These are phyloP conservation scores for Aureobasidium sp. DNA, from an alignment of 2,329 filamentous ascomycete genomes.

Conservation along the genomic window DNA sequence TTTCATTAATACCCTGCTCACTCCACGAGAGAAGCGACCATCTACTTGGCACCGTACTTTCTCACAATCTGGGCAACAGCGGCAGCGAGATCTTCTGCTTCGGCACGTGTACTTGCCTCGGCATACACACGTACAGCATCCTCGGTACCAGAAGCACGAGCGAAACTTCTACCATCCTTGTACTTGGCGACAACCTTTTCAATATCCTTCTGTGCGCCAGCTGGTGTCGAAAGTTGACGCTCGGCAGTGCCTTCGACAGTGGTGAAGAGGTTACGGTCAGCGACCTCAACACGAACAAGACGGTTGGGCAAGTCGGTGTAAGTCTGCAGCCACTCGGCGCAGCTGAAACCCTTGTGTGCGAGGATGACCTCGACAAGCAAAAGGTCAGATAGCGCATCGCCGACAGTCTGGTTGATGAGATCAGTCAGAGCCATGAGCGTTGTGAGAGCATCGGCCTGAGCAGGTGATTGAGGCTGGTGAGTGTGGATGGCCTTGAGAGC, in stretches of 20 bases:
- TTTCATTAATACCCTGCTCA: background rate
- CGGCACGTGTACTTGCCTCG: constrained; percentile 52
- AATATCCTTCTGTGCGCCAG: constrained; percentile 75
- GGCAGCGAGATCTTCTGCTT: constrained; percentile 18
- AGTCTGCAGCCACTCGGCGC: constrained; percentile 84
- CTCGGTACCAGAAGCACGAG: constrained; percentile 87
- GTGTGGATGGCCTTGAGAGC: constrained; percentile 72
- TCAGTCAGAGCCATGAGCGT: constrained; percentile 76
- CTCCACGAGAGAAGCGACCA: background rate
- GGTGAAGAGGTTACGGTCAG: constrained; percentile 80
- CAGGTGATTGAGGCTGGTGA: constrained; percentile 80
- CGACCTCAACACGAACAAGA: constrained; percentile 86
- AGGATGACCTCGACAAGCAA: constrained; percentile 93
- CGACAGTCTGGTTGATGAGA: constrained; percentile 96
- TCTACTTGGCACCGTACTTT: constrained; percentile 11
- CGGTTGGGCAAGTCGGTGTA: constrained; percentile 94
- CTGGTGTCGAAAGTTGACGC: constrained; percentile 72
- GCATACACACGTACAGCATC: constrained; percentile 95
- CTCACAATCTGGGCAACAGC: constrained; percentile 17
- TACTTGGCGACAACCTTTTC: constrained; percentile 86
- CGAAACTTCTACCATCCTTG: constrained; percentile 81
- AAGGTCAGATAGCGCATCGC: constrained; percentile 92
- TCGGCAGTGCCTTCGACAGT: constrained; percentile 75
- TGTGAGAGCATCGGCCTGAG: constrained; percentile 82
- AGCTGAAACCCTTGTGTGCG: constrained; percentile 86